Evolutionary conservation across 768 basidiomycete species (phyloP), one percentile per base, ranked within the genome.

Genomic region (Calocybe gangraenosa): DNA sequence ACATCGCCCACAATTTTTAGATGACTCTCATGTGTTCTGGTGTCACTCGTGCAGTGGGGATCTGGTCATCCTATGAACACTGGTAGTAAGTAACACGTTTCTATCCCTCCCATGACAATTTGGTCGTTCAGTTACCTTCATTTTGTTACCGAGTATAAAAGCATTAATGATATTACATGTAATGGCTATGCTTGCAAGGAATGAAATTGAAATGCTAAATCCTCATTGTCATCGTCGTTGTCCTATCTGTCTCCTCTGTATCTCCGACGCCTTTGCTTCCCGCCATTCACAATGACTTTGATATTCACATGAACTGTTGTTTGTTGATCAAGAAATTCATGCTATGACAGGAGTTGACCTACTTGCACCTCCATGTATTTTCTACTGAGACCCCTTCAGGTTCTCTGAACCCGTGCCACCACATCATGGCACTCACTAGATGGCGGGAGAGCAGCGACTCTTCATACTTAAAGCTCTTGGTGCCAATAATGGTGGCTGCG

Each of bases 1-100:
- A 22, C 64, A 66, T 51, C 79, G 83, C 41, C 74, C 85, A 2
- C 87, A 89, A 57, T 92, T 91, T 59, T 67, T 91, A 67, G 90
- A 92, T 56, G 89, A 92, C 54, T 81, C 88, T 20, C 89, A 92
- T 59, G 79, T 92, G 14, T 92, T 92, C 66, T 92, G 90, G 88
- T 92, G 89, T 66, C 75, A 81, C 57, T 79, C 85, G 15, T 92
- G 89, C 71, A 71, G 68, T 39, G 89, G 89, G 37, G 89, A 92
- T 62, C 65, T 92, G 32, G 86, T 92, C 32, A 81, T 92, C 49
- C 65, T 92, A 47, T 87, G 46, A 56, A 42, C 32, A 17, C 19
- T 2, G 2, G 14, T 17, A n/a, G n/a, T n/a, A n/a, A n/a, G n/a
- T n/a, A n/a, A n/a, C n/a, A 41, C 11, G 15, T 17, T 18, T 32